These are phyloP conservation scores for Rickenella mellea DNA, from an alignment of 768 basidiomycete genomes.

Conservation along the genomic window DNA sequence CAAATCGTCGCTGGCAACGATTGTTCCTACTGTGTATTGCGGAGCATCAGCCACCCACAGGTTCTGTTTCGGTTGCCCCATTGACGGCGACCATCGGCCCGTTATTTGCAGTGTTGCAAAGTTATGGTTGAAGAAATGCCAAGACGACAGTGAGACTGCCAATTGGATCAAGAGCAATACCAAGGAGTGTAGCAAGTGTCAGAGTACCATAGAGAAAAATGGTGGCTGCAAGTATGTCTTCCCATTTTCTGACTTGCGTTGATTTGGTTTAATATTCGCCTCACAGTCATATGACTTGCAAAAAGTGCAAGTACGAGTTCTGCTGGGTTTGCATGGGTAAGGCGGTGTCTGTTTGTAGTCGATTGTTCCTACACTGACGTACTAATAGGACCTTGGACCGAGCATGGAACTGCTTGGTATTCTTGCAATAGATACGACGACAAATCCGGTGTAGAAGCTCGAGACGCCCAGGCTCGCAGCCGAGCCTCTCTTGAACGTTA, in stretches of 20 bases:
- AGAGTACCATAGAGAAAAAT: slow-evolving; percentile 99
- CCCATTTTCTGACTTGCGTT: slow-evolving; percentile 1
- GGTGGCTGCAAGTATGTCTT: slow-evolving; percentile 95
- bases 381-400: slow-evolving; percentile 81
- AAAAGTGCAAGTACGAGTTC: slow-evolving; percentile 97
- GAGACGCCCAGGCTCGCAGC: slow-evolving; percentile 85
- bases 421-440: slow-evolving; percentile 97
- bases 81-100: slow-evolving; percentile 86
- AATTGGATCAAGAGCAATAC: slow-evolving; percentile 99
- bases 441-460: slow-evolving; percentile 76
- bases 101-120: slow-evolving; percentile 81
- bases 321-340: slow-evolving; percentile 99
- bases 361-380: slow-evolving; percentile 29
- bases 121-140: slow-evolving; percentile 96
- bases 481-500: slow-evolving; percentile 91
- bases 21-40: slow-evolving; percentile 88
- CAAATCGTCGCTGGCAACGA: slow-evolving; percentile 58
- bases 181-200: slow-evolving; percentile 93
- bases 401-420: slow-evolving; percentile 97
- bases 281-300: slow-evolving; percentile 96
- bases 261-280: slow-evolving; percentile 7
- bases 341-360: slow-evolving; percentile 8
- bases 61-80: slow-evolving; percentile 92
- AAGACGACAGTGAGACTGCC: slow-evolving; percentile 95
- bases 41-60: slow-evolving; percentile 57